Evolutionary conservation across 345 rosid species (phyloP).

Genomic region (Pseudoturritis turrita): DNA sequence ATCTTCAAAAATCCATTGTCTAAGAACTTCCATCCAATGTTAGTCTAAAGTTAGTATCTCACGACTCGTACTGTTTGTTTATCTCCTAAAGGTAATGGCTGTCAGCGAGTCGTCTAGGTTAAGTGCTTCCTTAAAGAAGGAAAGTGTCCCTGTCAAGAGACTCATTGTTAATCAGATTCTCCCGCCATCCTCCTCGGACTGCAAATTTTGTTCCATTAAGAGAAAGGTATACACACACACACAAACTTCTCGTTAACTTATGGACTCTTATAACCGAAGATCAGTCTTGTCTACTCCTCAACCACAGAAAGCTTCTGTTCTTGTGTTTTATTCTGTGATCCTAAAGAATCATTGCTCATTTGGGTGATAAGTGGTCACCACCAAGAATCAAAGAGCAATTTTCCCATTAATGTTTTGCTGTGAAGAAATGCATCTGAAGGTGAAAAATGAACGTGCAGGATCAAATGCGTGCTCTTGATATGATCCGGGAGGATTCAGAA

Average conservation of each 20-base stretch:
- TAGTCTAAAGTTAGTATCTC: background rate
- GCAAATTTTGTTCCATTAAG: slow-evolving; percentile 95
- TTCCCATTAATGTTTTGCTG: background rate
- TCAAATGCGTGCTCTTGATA: slow-evolving; percentile 86
- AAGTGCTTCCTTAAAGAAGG: slow-evolving; percentile 75
- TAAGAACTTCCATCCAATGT: background rate
- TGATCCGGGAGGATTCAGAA: slow-evolving; percentile 71
- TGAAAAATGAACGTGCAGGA: slow-evolving; percentile 51
- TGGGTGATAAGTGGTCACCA: background rate
- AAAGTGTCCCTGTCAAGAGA: slow-evolving; percentile 84
- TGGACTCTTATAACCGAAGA: slow-evolving; percentile 1
- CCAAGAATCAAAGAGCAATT: background rate
- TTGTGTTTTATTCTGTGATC: background rate
- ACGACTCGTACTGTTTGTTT: background rate
- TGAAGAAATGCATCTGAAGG: background rate
- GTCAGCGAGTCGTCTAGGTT: slow-evolving; percentile 85
- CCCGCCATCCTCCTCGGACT: slow-evolving; percentile 83
- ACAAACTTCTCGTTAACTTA: slow-evolving; percentile 1
- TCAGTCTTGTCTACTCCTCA: background rate
- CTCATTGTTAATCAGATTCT: slow-evolving; percentile 91
- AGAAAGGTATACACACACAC: slow-evolving; percentile 61
- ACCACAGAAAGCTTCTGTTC: background rate
- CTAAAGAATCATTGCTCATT: background rate
- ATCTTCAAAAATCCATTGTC: background rate
- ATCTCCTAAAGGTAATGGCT: slow-evolving; percentile 77